A percentile compares a stretch with the other conserved stretches of the same genome.
These are phyloP conservation scores for Tritrichomonas musculus DNA, from an alignment of 208 protist species.

Conservation along the genomic window DNA sequence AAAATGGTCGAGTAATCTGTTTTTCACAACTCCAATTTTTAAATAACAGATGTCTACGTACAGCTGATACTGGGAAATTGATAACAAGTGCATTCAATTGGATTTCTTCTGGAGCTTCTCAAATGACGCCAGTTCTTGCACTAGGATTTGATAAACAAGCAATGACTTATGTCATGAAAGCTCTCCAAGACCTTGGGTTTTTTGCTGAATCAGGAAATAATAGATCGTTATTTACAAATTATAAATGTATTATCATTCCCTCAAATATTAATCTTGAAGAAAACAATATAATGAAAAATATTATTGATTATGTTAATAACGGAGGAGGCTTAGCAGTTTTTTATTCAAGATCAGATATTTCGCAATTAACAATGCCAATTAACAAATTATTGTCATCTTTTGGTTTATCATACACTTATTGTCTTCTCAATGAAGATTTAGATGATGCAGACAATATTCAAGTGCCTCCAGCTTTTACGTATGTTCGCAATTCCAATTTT, in stretches of 20 bases:
- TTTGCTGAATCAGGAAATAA: background rate
- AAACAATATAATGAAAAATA: background rate
- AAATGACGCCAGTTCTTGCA: background rate
- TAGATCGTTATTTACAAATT: background rate
- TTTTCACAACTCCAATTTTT: slow-evolving; percentile 9
- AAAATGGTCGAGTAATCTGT: background rate
- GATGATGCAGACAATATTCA: background rate
- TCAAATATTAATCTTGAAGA: background rate
- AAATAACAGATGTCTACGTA: background rate
- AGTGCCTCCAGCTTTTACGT: background rate
- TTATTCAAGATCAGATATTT: background rate
- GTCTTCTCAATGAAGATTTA: background rate
- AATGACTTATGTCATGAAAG: background rate
- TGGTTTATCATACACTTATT: background rate
- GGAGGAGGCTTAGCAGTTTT: background rate
- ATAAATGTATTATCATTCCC: background rate
- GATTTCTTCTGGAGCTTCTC: background rate
- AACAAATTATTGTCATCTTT: background rate
- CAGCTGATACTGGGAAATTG: background rate
- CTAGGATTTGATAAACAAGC: background rate
- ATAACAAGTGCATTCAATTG: background rate
- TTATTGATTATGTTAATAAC: background rate
- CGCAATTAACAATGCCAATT: background rate
- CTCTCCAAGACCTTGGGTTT: background rate
- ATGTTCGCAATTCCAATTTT: background rate